Evolutionary conservation across 2,329 filamentous ascomycete genomes (phyloP), one percentile per base, ranked within the genome.

Genomic region (Sporothrix brasiliensis): DNA sequence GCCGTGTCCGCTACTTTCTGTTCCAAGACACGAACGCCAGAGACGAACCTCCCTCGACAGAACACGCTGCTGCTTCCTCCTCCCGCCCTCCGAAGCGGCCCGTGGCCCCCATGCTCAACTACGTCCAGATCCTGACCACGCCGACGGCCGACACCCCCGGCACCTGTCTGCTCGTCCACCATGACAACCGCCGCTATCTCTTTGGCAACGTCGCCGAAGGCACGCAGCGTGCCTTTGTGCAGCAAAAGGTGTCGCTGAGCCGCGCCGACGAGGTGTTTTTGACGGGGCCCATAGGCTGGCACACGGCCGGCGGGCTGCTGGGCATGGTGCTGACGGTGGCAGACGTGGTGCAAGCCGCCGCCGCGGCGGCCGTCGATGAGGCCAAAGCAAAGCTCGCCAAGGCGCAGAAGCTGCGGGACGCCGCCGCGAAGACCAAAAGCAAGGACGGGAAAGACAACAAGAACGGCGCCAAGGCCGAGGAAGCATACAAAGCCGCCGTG

Each of bases 71-170:
- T 47, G 30, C 50, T 7, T 53, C 52, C 2, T 16, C 60, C 19
- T 11, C n/a, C 9, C 47, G 19, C n/a, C 24, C 63, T 3, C 34
- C 65, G 1, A 24, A 30, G 60, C 72, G 67, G 10, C 56, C 68
- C 56, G 47, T 53, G 47, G 60, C 70, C 0, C 50, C 71, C 13
- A 97, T 97, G 94, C 85, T 89, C 75, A 90, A 86, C 77, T 88
- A 84, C 76, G 84, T 94, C 70, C 90, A 96, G 79, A 81, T 98
- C 75, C 79, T 94, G 73, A 91, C 90, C 21, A 91, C 91, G 71
- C 94, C 94, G 16, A 95, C 94, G 74, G 91, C 90, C 71, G 95
- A 99, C 80, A 97, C 93, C 24, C 87, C 90, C 0, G 94, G 94
- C 69, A 92, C 92, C 2, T 87, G 88, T 66, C 79, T 98, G 44